These are phyloP conservation scores for Cladophialophora carrionii DNA, from an alignment of 2,329 filamentous ascomycete species.

Conservation along the genomic window DNA sequence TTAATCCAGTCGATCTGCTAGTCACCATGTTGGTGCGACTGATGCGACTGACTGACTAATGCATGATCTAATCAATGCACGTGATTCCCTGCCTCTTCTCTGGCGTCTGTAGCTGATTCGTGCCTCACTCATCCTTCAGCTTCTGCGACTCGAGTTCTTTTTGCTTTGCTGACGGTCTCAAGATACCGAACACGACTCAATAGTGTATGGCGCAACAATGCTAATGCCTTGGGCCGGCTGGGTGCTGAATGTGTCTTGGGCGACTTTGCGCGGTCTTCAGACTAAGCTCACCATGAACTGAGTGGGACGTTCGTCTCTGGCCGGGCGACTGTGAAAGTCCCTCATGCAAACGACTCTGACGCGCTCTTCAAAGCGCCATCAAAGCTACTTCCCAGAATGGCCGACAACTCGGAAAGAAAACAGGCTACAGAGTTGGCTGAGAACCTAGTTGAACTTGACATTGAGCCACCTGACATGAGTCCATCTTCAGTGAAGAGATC, in stretches of 20 bases:
- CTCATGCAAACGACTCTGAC: not conserved
- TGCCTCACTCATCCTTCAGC: not conserved
- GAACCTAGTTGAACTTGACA: not conserved
- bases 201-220: not conserved
- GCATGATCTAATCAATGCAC: not conserved
- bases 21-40: not conserved
- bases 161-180: not conserved
- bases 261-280: not conserved
- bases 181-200: not conserved
- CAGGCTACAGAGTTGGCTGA: not conserved
- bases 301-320: not conserved
- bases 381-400: not conserved
- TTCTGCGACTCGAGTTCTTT: not conserved
- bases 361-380: not conserved
- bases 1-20: not conserved
- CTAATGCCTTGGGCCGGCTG: no score
- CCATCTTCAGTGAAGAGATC: not conserved
- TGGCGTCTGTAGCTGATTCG: not conserved
- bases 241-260: not conserved
- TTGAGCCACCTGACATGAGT: not conserved
- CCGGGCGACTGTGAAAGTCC: not conserved
- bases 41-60: not conserved
- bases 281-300: not conserved
- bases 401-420: not conserved
- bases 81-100: not conserved